Percentiles rank a stretch among this genome's conserved stretches.
Conservation (phyloP, 2,329 filamentous ascomycete genomes). For the Botrytis aclada region DNA sequence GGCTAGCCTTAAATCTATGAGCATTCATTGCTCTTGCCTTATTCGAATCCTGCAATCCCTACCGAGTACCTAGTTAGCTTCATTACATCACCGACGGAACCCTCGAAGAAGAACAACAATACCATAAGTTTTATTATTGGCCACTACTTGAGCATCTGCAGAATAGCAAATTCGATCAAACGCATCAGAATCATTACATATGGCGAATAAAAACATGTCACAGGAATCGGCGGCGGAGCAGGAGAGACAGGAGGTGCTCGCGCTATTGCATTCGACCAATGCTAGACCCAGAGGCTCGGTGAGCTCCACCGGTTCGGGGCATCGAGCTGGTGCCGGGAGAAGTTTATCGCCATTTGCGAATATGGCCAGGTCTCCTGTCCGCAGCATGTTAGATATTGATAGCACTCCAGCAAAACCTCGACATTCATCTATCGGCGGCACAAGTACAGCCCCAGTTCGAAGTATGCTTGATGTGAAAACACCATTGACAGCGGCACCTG, state of each 20-base stretch:
- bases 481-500: constrained; percentile 34
- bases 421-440: constrained; percentile 19
- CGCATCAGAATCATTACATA: constrained; percentile 18
- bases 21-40: constrained; percentile 26
- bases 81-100: not conserved
- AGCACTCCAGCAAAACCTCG: constrained; percentile 25
- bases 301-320: constrained; percentile 35
- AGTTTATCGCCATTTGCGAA: constrained; percentile 52
- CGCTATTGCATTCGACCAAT: constrained; percentile 53
- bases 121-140: not conserved
- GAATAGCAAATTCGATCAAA: constrained; percentile 8
- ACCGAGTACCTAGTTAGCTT: not conserved
- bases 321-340: constrained; percentile 34
- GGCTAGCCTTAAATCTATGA: constrained; percentile 30
- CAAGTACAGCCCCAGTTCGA: constrained; percentile 47
- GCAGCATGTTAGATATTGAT: constrained; percentile 52
- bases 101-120: not conserved
- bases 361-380: constrained; percentile 59
- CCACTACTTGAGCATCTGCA: not conserved
- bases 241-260: constrained; percentile 71
- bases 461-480: constrained; percentile 60
- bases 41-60: constrained; percentile 8
- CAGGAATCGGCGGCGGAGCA: constrained; percentile 75
- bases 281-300: constrained; percentile 31
- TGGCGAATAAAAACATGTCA: constrained; percentile 56